A percentile compares a stretch with the other conserved stretches of the same genome.
Conservation (phyloP, 2,329 filamentous ascomycete genomes). For the Didymella glomerata region DNA sequence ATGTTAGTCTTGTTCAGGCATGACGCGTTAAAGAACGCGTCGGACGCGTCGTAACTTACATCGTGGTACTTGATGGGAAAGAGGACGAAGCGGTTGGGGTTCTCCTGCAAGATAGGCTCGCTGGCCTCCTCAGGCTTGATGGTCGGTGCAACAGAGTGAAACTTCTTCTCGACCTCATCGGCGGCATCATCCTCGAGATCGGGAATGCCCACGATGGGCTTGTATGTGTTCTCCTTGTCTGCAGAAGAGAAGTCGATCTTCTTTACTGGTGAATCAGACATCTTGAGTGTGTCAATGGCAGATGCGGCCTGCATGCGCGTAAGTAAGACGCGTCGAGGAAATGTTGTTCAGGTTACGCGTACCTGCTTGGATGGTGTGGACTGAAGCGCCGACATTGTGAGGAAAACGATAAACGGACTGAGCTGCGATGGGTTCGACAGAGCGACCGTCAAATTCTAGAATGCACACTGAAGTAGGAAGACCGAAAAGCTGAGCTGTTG, state of each 20-base stretch:
- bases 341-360: conserved; percentile 52
- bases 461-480: conserved; percentile 29
- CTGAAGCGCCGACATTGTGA: conserved; percentile 74
- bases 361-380: conserved; percentile 79
- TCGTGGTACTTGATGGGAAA: conserved; percentile 99
- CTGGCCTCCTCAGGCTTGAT: conserved; percentile 74
- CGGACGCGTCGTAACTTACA: conserved; percentile 67
- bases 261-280: conserved; percentile 87
- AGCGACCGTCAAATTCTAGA: conserved; percentile 28
- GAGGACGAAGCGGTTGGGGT: conserved; percentile 93
- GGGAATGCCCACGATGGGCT: conserved; percentile 62
- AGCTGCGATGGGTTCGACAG: conserved; percentile 22
- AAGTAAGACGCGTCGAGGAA: conserved; percentile 46
- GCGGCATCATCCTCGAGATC: conserved; percentile 50
- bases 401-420: conserved; percentile 25
- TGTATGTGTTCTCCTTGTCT: conserved; percentile 84
- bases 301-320: conserved; percentile 74
- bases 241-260: conserved; percentile 78
- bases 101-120: conserved; percentile 94
- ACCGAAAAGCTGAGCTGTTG: conserved; percentile 36
- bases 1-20: conserved; percentile 38
- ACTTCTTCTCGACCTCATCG: conserved; percentile 58
- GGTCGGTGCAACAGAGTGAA: conserved; percentile 58
- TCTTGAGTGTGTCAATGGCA: conserved; percentile 86
- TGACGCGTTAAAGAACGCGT: conserved; percentile 71